phyloP scores from a whole-genome alignment of 2,329 filamentous ascomycete genomes.

The Apiospora phragmitis region DNA sequence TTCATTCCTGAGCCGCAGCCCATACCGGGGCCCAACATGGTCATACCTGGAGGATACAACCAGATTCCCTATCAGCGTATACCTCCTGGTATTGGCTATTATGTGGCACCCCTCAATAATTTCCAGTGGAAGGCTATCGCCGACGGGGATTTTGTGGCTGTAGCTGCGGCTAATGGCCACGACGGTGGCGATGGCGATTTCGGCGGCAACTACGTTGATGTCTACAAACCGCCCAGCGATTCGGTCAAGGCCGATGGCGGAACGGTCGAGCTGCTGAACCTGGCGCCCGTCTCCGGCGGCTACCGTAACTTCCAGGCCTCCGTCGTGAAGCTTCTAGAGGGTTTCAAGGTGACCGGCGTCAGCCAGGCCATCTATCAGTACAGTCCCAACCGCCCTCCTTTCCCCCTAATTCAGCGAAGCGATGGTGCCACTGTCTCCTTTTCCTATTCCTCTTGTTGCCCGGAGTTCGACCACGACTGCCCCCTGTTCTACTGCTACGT shows the following conservation, averaged over 20 bases:
- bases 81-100: neutral
- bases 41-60: neutral
- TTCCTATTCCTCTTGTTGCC: neutral
- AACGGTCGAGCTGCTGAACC: neutral
- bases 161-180: neutral
- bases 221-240: neutral
- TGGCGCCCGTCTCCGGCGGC: neutral
- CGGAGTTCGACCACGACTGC: neutral
- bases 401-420: neutral
- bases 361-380: neutral
- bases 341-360: neutral
- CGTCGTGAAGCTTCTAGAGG: neutral
- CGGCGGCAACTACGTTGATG: neutral
- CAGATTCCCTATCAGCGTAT: no score
- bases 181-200: neutral
- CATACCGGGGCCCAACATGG: no score
- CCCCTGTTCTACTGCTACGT: conserved; percentile 3
- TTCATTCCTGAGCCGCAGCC: neutral
- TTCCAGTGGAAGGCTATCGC: neutral
- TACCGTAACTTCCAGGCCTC: neutral
- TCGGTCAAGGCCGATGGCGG: neutral
- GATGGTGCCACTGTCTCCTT: neutral
- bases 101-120: neutral
- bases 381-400: neutral
- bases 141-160: no score